Conservation (phyloP, 2,329 filamentous ascomycete genomes). For the Pseudocercospora cruenta region DNA sequence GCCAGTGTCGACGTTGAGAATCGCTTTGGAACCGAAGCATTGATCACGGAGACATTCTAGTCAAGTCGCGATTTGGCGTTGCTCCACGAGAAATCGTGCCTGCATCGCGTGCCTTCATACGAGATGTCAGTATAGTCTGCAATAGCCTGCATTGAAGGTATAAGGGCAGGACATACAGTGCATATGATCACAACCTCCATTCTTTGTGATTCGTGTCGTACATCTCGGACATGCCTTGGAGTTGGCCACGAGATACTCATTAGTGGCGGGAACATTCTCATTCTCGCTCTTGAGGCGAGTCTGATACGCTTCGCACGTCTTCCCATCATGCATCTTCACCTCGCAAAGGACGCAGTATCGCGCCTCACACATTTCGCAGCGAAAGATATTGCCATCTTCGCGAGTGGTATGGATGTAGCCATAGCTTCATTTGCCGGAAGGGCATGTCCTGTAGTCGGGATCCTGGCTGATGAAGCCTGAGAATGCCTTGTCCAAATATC, state of each 20-base stretch:
- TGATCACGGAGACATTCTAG: no score
- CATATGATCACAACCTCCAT: constrained; percentile 30
- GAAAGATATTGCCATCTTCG: constrained; percentile 19
- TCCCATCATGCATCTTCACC: constrained; percentile 16
- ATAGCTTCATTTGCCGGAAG: constrained; percentile 7
- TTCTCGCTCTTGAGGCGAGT: not conserved
- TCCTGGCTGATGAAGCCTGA: constrained; percentile 10
- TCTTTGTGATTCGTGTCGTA: constrained; percentile 26
- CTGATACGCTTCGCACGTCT: constrained; percentile 15
- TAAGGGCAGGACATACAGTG: constrained; percentile 23
- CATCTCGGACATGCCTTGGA: constrained; percentile 29
- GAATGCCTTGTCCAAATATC: constrained; percentile 14
- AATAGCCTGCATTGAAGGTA: no score
- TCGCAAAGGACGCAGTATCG: constrained; percentile 20
- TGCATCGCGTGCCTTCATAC: no score
- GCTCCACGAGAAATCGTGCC: no score
- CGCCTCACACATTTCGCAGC: constrained; percentile 13
- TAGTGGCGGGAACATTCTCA: not conserved
- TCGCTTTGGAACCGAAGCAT: no score
- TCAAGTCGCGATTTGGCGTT: no score
- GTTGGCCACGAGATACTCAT: not conserved
- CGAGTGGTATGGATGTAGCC: constrained; percentile 15
- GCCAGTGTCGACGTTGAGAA: no score
- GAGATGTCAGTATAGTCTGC: no score
- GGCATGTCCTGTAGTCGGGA: constrained; percentile 6